Base-by-base conservation (phyloP, 257 asterid species). In the Cordia subcordata region DNA sequence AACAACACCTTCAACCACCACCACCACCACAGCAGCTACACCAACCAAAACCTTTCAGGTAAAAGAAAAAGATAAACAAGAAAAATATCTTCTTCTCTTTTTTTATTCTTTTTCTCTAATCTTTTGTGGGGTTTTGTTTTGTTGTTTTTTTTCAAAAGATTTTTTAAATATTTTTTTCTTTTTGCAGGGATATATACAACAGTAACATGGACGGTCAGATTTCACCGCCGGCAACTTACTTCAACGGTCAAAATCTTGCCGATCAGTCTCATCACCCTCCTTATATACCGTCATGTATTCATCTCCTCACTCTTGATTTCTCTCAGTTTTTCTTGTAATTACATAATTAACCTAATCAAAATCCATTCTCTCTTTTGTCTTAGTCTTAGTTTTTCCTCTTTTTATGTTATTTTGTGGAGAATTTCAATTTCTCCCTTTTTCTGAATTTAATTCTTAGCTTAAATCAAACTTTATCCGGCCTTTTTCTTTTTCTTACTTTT, bases 251-350 rank as follows among this genome's bases (percentile, higher is more conserved):
- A n/a, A 82, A 76, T 74, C 81, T 86, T 40, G 84, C 89, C 21
- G 96, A 92, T 78, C 87, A 71, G 55, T 50, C 83, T 57, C 68
- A 80, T 42, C 99, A 88, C 57, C 96, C 96, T 21, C 96, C 99
- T 32, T 92, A 88, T 66, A 62, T 86, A 49, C 93, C 96, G 70
- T 91, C 96, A n/a, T 86, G 99, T 92, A 81, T 53, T 45, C 58
- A 3, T 38, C 18, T 52, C 22, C 16, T 49, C 35, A 18, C 37
- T 32, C 45, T 22, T 22, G n/a, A 13, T 22, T 40, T 49, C 13
- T 39, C 37, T 14, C 13, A 32, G 53, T 18, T 19, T 21, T 1
- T 8, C 23, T n/a, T 22, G 45, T 19, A 10, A 33, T 14, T 5
- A 14, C 0, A 50, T 39, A 0, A 10, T 8, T 33, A 27, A 27